Conservation (phyloP, 2,329 filamentous ascomycete genomes). For the Tricladium varicosporioides region DNA sequence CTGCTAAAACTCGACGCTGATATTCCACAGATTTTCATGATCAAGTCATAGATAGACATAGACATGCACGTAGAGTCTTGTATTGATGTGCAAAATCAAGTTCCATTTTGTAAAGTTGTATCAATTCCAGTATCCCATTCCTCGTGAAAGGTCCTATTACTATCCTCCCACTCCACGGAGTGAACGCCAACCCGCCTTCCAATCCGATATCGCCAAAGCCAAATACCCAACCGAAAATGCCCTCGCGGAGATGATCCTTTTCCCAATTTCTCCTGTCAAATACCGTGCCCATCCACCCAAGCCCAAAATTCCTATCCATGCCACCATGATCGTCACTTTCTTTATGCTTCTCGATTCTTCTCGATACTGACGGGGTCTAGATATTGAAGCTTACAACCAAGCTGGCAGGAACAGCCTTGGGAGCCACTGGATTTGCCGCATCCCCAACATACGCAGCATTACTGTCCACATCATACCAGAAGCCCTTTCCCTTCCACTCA, state of each 20-base stretch:
- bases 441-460: too few relatives aligned
- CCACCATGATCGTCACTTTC: too few relatives aligned
- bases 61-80: conserved; percentile 10
- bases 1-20: conserved; percentile 22
- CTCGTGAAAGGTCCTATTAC: not conserved
- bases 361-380: too few relatives aligned
- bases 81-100: not conserved
- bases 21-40: conserved; percentile 62
- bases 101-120: not conserved
- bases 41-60: conserved; percentile 45
- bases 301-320: too few relatives aligned
- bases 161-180: not conserved
- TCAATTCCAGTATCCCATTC: not conserved
- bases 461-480: not conserved
- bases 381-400: too few relatives aligned
- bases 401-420: too few relatives aligned
- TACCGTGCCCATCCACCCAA: too few relatives aligned
- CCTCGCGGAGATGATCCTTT: not conserved
- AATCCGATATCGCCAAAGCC: too few relatives aligned
- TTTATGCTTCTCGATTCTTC: too few relatives aligned
- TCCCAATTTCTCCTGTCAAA: too few relatives aligned
- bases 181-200: not conserved
- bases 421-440: too few relatives aligned
- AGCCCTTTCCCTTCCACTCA: not conserved
- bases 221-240: not conserved